These are phyloP conservation scores for Claviceps spartinae DNA, from an alignment of 2,329 filamentous ascomycete genomes.

Conservation along the genomic window DNA sequence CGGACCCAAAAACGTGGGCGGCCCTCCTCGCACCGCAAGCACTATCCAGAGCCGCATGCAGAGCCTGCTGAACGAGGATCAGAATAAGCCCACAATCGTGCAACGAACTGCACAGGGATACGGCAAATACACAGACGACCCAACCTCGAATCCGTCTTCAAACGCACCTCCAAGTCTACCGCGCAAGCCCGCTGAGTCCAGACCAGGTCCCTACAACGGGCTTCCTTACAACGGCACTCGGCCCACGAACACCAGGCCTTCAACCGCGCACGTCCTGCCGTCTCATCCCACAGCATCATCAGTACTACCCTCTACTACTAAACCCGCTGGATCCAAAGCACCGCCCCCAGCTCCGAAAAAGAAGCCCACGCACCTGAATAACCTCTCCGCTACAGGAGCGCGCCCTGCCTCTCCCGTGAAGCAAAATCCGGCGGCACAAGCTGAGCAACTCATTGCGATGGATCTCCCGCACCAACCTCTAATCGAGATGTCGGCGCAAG, in stretches of 20 bases:
- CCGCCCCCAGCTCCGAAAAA: slow-evolving; percentile 44
- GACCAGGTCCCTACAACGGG: neutral
- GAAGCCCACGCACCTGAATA: slow-evolving; percentile 49
- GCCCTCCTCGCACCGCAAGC: slow-evolving; percentile 54
- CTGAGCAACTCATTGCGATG: slow-evolving; percentile 29
- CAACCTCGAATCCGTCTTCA: slow-evolving; percentile 21
- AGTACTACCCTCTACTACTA: slow-evolving; percentile 12
- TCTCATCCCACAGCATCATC: slow-evolving; percentile 13
- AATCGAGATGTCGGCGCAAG: slow-evolving; percentile 40
- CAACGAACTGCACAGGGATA: slow-evolving; percentile 76
- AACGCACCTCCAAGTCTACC: slow-evolving; percentile 31
- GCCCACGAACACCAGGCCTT: neutral
- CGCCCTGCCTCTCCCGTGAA: slow-evolving; percentile 33
- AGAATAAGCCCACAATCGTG: slow-evolving; percentile 41
- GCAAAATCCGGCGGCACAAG: slow-evolving; percentile 13
- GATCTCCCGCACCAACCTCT: slow-evolving; percentile 34
- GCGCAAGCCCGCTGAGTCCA: slow-evolving; percentile 30
- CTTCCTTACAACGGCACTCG: neutral
- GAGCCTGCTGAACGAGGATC: slow-evolving; percentile 67
- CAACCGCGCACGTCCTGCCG: slow-evolving; percentile 3
- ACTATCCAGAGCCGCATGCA: slow-evolving; percentile 81
- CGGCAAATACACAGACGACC: slow-evolving; percentile 62
- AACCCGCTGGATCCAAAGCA: slow-evolving; percentile 17
- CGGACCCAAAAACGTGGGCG: slow-evolving; percentile 42
- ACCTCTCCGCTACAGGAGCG: slow-evolving; percentile 29